Percentiles rank a stretch among this genome's conserved stretches.
Conservation (phyloP, 2,329 filamentous ascomycete genomes). For the Fusarium longipes region DNA sequence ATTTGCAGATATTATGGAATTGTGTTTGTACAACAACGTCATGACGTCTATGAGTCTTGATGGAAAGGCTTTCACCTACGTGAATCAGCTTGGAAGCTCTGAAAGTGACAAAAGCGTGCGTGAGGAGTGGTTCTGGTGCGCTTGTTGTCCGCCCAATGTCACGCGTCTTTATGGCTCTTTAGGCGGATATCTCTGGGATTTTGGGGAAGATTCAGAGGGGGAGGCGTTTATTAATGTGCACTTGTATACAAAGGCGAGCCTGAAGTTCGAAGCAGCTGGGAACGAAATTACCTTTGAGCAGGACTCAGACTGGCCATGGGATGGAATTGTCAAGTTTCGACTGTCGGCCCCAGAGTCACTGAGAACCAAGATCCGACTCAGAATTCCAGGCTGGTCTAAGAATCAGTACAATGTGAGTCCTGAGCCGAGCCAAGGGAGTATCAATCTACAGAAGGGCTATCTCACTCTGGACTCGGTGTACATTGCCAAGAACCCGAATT, state of each 20-base stretch:
- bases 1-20: constrained; percentile 69
- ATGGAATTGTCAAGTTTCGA: constrained; percentile 61
- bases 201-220: constrained; percentile 37
- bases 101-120: background rate
- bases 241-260: constrained; percentile 63
- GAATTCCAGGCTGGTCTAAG: constrained; percentile 65
- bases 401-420: constrained; percentile 51
- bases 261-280: constrained; percentile 53
- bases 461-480: constrained; percentile 58
- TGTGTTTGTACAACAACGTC: constrained; percentile 70
- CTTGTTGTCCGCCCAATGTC: constrained; percentile 71
- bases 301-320: constrained; percentile 66
- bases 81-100: constrained; percentile 67
- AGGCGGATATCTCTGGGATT: constrained; percentile 67
- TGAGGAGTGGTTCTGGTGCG: constrained; percentile 56
- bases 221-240: constrained; percentile 62
- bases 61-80: constrained; percentile 69
- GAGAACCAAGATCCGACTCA: constrained; percentile 57
- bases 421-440: constrained; percentile 26
- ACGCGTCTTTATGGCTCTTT: constrained; percentile 65
- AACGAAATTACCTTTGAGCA: constrained; percentile 53
- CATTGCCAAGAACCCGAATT: constrained; percentile 50
- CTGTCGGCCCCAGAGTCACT: constrained; percentile 47
- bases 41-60: constrained; percentile 67
- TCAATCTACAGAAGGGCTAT: constrained; percentile 58